Base-by-base conservation (phyloP, 306 rosid species). In the Fragaria ananassa region DNA sequence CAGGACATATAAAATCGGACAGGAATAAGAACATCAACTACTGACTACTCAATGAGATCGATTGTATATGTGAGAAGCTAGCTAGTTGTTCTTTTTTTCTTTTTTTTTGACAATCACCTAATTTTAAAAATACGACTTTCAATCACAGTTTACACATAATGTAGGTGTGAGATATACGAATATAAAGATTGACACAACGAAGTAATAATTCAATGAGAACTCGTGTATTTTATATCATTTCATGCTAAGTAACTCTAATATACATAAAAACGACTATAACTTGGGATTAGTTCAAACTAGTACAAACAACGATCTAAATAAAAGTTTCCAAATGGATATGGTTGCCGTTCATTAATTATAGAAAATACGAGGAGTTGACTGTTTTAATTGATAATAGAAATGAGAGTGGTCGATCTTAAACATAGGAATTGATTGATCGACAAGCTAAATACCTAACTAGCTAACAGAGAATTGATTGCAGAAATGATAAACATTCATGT, bases 401-500 rank as follows among this genome's bases (percentile, higher is more conserved):
- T 51, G 65, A 25, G 39, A 25, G 37, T 0, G 39, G 65, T 25
- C 39, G 65, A 27, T 25, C 39, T 13, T 25, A 12, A 10, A 23
- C 31, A 57, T 25, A 25, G 2, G 64, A 25, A 25, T 58, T 58
- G 34, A 58, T 58, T 58, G 64, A 51, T 51, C 23, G 23, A 60
- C 18, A 57, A 57, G 34, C 34, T 57, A 57, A 23, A 51, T 54
- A 54, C 29, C 37, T 9, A 10, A 18, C 58, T 18, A 19, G 34
- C 64, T 27, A 60, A 60, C 65, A 27, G 9, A 60, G 4, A 60
- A 3, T 57, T 57, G 15, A 11, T 9, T 10, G 63, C 6, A 57
- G 13, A 12, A 5, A 4, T 27, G 19, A 60, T 27, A 60, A 60
- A 79, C 57, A 51, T 65, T 47, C 81, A 88, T 76, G 83, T 79